A percentile compares a stretch with the other conserved stretches of the same genome.
phyloP scores from a whole-genome alignment of 495 filamentous ascomycete genomes.

The Annulohypoxylon moriforme region DNA sequence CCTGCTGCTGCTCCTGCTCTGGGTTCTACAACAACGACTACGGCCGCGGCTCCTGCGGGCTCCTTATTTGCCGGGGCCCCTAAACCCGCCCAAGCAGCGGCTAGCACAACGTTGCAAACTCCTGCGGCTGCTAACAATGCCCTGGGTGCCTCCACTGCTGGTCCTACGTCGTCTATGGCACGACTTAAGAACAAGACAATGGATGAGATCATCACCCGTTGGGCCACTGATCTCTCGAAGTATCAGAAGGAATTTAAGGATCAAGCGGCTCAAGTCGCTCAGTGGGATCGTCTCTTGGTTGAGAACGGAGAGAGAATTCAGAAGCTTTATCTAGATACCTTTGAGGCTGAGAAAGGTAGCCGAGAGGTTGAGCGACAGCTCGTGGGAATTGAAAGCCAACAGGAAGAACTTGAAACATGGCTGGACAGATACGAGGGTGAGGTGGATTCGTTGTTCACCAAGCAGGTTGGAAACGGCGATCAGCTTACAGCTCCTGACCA shows the following conservation, averaged over 20 bases:
- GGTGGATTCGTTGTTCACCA: conserved; percentile 84
- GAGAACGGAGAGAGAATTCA: conserved; percentile 93
- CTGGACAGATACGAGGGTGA: conserved; percentile 91
- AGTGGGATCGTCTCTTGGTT: conserved; percentile 92
- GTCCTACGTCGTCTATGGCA: conserved; percentile 82
- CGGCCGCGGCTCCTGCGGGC: conserved; percentile 26
- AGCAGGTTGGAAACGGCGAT: conserved; percentile 72
- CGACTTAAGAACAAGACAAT: conserved; percentile 98
- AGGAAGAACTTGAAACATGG: conserved; percentile 85
- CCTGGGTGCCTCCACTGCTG: conserved; percentile 77
- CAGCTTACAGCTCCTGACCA: conserved; percentile 86
- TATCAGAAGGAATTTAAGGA: conserved; percentile 95
- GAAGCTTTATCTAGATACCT: conserved; percentile 85
- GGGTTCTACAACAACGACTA: conserved; percentile 27
- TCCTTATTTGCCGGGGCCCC: conserved; percentile 29
- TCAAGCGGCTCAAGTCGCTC: conserved; percentile 85
- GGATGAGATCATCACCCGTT: conserved; percentile 99
- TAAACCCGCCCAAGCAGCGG: conserved; percentile 41
- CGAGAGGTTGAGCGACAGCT: conserved; percentile 92
- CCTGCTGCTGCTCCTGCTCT: conserved; percentile 22
- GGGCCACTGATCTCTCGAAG: conserved; percentile 93
- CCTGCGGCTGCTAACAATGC: conserved; percentile 49
- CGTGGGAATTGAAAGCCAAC: conserved; percentile 85
- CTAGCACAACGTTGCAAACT: conserved; percentile 46
- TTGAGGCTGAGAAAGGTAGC: conserved; percentile 90